Evolutionary conservation across 176 grass and related monocot genomes (phyloP), one percentile per base, ranked within the genome.

Genomic region (Alopecurus myosuroides): DNA sequence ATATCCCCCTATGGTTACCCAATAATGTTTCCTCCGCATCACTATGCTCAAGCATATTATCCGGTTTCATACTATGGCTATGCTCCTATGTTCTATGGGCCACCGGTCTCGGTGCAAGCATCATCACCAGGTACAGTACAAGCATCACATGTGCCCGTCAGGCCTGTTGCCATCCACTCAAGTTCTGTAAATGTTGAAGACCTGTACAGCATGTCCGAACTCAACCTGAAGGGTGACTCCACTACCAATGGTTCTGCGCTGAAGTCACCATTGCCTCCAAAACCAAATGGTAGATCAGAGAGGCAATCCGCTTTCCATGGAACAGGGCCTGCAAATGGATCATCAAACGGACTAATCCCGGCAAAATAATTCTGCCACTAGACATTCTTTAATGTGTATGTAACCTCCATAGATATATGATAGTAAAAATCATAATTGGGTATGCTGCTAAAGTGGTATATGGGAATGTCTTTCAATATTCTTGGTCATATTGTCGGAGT

Each of bases 291-390:
- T 11, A 31, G 63, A 68, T 85, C 81, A 18, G 87, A 78, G 4
- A 89, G 87, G 82, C 91, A 78, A 87, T 92, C 87, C 74, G 91
- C 91, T 85, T 92, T 92, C 56, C 87, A 92, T 92, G 87, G 70
- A 58, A 85, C 84, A 85, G 81, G 57, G 37, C 57, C 66, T 60
- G 3, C 66, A 2, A 40, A 56, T 40, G 83, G 84, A 8, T 84
- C 87, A 2, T 79, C 84, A 10, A 86, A 86, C 2, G 73, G 29
- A 73, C 53, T 80, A 29, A 87, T 92, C 79, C 84, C 64, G 3
- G 76, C 81, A 63, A 84, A 89, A 73, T 81, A 70, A 78, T 45
- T 80, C 44, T 25, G 70, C 0, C 14, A 30, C 2, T 45, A 62
- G 79, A 68, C 67, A 65, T 80, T 11, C 25, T 28, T 86, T 82